Evolutionary conservation across 2,329 filamentous ascomycete species (phyloP).

Genomic region (Leptographium galeiforme): DNA sequence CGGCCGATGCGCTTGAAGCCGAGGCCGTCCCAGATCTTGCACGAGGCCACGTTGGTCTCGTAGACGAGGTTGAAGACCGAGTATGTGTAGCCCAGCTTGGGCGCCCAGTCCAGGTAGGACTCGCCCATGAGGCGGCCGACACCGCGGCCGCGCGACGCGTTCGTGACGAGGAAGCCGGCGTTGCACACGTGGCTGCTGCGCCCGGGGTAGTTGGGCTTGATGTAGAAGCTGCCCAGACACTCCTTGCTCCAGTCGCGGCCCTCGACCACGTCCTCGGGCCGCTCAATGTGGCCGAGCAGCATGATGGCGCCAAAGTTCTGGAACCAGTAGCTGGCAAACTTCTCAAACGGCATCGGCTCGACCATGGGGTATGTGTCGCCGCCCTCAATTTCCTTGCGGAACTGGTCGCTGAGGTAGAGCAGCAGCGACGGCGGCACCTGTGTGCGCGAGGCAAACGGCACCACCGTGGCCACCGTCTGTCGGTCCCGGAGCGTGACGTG

Average conservation of each 20-base stretch:
- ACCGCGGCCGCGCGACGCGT: slow-evolving; percentile 58
- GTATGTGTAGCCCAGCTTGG: slow-evolving; percentile 75
- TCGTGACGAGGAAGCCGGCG: slow-evolving; percentile 63
- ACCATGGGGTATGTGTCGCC: slow-evolving; percentile 88
- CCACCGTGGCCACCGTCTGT: slow-evolving; percentile 68
- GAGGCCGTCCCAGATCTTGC: slow-evolving; percentile 81
- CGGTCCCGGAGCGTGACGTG: slow-evolving; percentile 75
- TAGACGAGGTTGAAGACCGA: slow-evolving; percentile 92
- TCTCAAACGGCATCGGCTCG: slow-evolving; percentile 57
- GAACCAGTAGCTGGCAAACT: slow-evolving; percentile 79
- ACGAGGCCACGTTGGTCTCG: slow-evolving; percentile 82
- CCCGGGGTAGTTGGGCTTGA: slow-evolving; percentile 88
- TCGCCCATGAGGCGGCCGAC: slow-evolving; percentile 66
- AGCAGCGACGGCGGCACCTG: slow-evolving; percentile 66
- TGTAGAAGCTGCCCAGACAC: slow-evolving; percentile 83
- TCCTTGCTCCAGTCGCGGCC: slow-evolving; percentile 63
- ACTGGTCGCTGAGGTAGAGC: slow-evolving; percentile 65
- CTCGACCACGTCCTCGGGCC: slow-evolving; percentile 41
- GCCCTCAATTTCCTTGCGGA: slow-evolving; percentile 83
- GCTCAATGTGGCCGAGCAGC: slow-evolving; percentile 63
- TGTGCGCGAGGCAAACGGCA: slow-evolving; percentile 65
- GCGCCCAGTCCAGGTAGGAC: slow-evolving; percentile 64
- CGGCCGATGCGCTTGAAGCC: slow-evolving; percentile 87
- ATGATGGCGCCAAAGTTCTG: slow-evolving; percentile 82
- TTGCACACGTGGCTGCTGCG: slow-evolving; percentile 87